Evolutionary conservation across 225 moss, liverwort and hornwort genomes (phyloP), one percentile per base, ranked within the genome.

Genomic region (Marchantia paleacea): DNA sequence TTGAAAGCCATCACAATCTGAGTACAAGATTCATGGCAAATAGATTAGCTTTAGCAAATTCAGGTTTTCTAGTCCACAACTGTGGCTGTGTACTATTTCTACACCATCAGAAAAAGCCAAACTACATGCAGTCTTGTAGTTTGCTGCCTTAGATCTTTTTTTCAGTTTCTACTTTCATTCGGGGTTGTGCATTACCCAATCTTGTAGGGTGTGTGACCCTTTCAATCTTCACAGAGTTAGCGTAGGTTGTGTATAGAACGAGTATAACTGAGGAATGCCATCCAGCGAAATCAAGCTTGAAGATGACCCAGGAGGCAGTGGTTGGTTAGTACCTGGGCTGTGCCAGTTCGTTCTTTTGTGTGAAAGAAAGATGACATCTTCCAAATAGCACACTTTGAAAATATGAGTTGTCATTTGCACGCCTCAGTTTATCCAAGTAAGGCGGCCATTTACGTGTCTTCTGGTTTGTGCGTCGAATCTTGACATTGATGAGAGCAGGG

Each of bases 131-230:
- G 14, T 29, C 15, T 0, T 65, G 10, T 18, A 48, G 47, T 48
- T 26, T 70, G 18, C 66, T 70, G 19, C 48, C 47, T 28, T 68
- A 28, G 25, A 66, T 66, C 10, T 28, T 22, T 29, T 68, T 15
- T 13, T 30, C 14, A 19, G 18, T 72, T 72, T 39, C n/a, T 7
- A 72, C 11, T 15, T 28, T 72, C 72, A 15, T 51, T 28, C 69
- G 31, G 31, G 50, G 69, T 69, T 69, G 11, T 47, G 20, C 48
- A 7, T 18, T 48, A 22, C 71, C 29, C 16, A 48, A 72, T 47
- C 3, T 72, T 29, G 69, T 70, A 31, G 66, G 66, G 66, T 28
- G 66, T 66, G 66, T 28, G 11, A 66, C 66, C 66, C 66, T 66
- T 66, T 16, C 66, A 19, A 66, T n/a, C 24, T 18, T 57, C 19